Conservation (phyloP, 345 rosid genomes). For the Turnera subulata region DNA sequence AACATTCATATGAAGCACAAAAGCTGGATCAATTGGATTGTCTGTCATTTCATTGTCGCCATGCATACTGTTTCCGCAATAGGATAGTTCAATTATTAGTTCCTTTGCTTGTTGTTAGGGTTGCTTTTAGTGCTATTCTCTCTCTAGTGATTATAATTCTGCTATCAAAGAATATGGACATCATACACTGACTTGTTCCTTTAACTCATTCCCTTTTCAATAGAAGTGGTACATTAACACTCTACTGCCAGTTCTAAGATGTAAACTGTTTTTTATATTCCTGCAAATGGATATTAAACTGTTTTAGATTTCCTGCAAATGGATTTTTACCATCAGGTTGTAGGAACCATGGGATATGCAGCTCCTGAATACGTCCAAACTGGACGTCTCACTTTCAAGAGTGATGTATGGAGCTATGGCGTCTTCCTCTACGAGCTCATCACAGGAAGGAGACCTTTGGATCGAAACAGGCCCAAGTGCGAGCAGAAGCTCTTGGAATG, state of each 20-base stretch:
- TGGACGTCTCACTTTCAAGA: constrained; percentile 78
- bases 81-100: too few relatives aligned
- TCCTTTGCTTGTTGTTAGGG: too few relatives aligned
- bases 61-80: background rate
- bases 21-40: background rate
- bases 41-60: background rate
- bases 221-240: background rate
- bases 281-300: constrained; percentile 3
- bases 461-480: constrained; percentile 64
- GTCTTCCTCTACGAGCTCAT: constrained; percentile 92
- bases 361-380: constrained; percentile 87
- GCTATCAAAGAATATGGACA: background rate
- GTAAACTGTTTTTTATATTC: background rate
- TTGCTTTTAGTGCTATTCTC: too few relatives aligned
- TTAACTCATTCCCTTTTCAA: background rate
- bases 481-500: constrained; percentile 89
- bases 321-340: constrained; percentile 46
- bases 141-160: background rate
- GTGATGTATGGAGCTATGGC: constrained; percentile 88
- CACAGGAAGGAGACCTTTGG: constrained; percentile 81
- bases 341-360: constrained; percentile 92
- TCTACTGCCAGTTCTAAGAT: background rate
- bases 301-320: background rate
- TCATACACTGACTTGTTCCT: background rate
- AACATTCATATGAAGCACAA: background rate